phyloP scores from a whole-genome alignment of 1,284 basidiomycete species.

The Irpex lacteus region DNA sequence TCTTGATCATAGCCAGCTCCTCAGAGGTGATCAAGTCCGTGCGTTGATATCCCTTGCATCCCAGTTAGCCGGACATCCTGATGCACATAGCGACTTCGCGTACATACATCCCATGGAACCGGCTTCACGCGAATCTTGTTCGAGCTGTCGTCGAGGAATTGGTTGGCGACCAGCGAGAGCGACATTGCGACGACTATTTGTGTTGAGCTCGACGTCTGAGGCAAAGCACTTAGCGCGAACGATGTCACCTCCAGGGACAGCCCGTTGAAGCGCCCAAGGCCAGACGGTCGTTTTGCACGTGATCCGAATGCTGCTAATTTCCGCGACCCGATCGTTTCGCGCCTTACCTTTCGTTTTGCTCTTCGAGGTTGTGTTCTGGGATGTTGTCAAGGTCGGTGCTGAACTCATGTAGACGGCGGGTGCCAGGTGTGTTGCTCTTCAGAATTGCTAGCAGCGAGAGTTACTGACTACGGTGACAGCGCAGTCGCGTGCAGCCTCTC shows the following conservation, averaged over 20 bases:
- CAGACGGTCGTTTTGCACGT: conserved; percentile 10
- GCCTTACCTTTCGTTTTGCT: conserved; percentile 14
- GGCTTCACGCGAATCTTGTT: conserved; percentile 87
- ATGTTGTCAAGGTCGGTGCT: conserved; percentile 37
- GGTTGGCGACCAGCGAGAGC: conserved; percentile 82
- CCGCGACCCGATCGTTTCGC: conserved; percentile 2
- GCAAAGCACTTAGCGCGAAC: not conserved
- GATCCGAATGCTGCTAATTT: conserved; percentile 9
- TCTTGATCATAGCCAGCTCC: conserved; percentile 90
- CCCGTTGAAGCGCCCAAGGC: no score
- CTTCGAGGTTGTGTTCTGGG: conserved; percentile 16
- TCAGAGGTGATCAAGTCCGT: conserved; percentile 88
- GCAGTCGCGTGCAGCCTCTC: conserved; percentile 22
- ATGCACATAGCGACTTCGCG: not conserved
- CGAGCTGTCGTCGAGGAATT: conserved; percentile 85
- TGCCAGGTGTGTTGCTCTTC: conserved; percentile 15
- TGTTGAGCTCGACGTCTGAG: conserved; percentile 3
- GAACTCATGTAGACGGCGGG: conserved; percentile 32
- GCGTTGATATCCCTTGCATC: conserved; percentile 79
- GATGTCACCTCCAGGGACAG: conserved; percentile 1
- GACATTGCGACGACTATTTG: conserved; percentile 48
- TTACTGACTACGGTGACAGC: conserved; percentile 6
- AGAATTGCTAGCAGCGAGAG: not conserved
- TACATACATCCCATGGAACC: conserved; percentile 91
- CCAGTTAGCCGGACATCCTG: not conserved